Conservation (phyloP, 2,329 filamentous ascomycete species). For the Thielaviopsis populi region DNA sequence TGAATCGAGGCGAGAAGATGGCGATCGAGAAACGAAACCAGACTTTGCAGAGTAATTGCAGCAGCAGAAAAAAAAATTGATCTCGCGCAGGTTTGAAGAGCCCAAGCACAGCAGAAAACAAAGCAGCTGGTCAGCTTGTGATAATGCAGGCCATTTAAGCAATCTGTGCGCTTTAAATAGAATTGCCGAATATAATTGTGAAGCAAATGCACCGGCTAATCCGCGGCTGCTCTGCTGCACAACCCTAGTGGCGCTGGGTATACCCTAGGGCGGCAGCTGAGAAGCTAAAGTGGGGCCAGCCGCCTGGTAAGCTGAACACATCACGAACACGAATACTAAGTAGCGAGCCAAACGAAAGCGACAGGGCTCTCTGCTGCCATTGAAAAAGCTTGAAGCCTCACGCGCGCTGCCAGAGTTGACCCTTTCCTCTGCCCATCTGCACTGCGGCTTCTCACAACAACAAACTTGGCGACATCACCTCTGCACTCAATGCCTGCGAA, state of each 20-base stretch:
- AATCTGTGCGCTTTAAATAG: neutral
- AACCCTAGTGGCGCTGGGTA: neutral
- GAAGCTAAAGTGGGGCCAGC: neutral
- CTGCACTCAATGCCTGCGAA: constrained; percentile 17
- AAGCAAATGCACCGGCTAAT: neutral
- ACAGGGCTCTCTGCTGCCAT: neutral
- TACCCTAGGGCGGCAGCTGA: neutral
- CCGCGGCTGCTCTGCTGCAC: neutral
- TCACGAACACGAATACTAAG: constrained; percentile 6
- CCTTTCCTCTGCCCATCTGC: neutral
- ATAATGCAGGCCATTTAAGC: neutral
- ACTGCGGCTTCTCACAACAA: neutral
- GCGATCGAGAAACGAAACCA: neutral
- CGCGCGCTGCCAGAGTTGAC: neutral
- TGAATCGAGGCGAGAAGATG: too few relatives aligned
- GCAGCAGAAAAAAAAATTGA: neutral
- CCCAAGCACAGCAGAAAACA: neutral
- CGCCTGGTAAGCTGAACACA: neutral
- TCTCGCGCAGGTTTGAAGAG: neutral
- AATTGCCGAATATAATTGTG: too few relatives aligned
- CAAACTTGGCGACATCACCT: neutral
- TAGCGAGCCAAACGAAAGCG: neutral
- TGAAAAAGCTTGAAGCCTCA: neutral
- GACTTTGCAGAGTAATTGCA: neutral
- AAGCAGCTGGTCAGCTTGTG: neutral